Evolutionary conservation across 768 basidiomycete genomes (phyloP), one percentile per base, ranked within the genome.

Genomic region (Serpula lacrymans): DNA sequence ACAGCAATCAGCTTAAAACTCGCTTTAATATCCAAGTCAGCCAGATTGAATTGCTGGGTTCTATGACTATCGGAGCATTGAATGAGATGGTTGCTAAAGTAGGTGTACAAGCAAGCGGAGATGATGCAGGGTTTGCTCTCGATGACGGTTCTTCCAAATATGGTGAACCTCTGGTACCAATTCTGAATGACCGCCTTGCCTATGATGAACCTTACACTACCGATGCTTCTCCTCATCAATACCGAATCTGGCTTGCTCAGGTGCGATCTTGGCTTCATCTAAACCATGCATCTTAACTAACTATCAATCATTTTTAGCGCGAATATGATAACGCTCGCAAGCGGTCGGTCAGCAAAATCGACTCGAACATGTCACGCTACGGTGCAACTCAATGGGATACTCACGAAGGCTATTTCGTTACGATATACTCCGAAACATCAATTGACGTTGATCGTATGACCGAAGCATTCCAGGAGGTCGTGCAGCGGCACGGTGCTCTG

Each of bases 371-470:
- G 59, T 54, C 56, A 32, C 59, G 59, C 28, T 56, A 56, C 14
- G 56, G 59, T n/a, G 59, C 59, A 16, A 61, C 58, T 17, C 58
- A 60, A 10, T 60, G 59, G 56, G 58, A 58, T 28, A 58, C 58
- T 3, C 58, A 60, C 13, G 58, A 60, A 34, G 54, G 58, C 23
- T 49, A 49, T 40, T 49, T 49, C 31, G 40, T 49, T 21, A 42
- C 48, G 5, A 17, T 49, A 4, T 35, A 31, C 17, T 40, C 57
- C 13, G 56, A 61, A 32, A 57, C 48, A 2, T 23, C 58, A 6
- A 41, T 61, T 27, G 60, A 59, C 29, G 38, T 55, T 2, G 55
- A 60, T 14, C 48, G 49, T 6, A 59, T 62, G 58, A 34, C 40
- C 21, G 53, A 49, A 7, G 58, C 60, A 2, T 47, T 60, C 6